Percentiles rank a stretch among this genome's conserved stretches.
These are phyloP conservation scores for Penicillium coprophilum DNA, from an alignment of 495 filamentous ascomycete genomes.

Conservation along the genomic window DNA sequence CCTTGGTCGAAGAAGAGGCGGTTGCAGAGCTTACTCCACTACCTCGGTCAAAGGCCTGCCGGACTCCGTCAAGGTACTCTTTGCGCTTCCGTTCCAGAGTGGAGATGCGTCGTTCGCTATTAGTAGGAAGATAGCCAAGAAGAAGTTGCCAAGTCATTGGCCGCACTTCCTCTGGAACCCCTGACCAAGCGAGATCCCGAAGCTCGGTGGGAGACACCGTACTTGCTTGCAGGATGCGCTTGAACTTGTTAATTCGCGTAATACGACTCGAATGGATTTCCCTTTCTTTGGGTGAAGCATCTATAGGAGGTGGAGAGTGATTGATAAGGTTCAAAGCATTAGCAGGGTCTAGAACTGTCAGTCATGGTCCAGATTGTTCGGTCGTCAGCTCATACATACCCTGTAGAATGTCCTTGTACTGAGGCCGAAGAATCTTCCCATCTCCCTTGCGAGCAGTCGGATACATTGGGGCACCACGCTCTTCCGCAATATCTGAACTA, in stretches of 20 bases:
- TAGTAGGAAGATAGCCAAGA: slow-evolving; percentile 92
- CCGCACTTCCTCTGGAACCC: slow-evolving; percentile 89
- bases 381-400: slow-evolving; percentile 42
- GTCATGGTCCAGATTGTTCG: slow-evolving; percentile 3
- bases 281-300: slow-evolving; percentile 77
- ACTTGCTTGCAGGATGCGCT: slow-evolving; percentile 86
- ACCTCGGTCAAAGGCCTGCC: slow-evolving; percentile 87
- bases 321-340: slow-evolving; percentile 94
- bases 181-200: slow-evolving; percentile 84
- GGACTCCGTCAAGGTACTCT: slow-evolving; percentile 93
- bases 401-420: slow-evolving; percentile 94
- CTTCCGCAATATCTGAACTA: slow-evolving; percentile 88
- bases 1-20: slow-evolving; percentile 39
- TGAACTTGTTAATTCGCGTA: slow-evolving; percentile 97
- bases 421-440: slow-evolving; percentile 91
- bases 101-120: slow-evolving; percentile 83
- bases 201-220: slow-evolving; percentile 83
- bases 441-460: slow-evolving; percentile 83
- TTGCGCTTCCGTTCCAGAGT: slow-evolving; percentile 94
- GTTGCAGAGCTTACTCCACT: slow-evolving; percentile 33
- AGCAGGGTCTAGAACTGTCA: slow-evolving; percentile 68
- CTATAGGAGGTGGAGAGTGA: slow-evolving; percentile 71
- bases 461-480: slow-evolving; percentile 83
- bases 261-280: slow-evolving; percentile 87
- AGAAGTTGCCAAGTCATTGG: slow-evolving; percentile 98